Base-by-base conservation (phyloP, 495 filamentous ascomycete genomes). In the Massariosphaeria phaeospora region DNA sequence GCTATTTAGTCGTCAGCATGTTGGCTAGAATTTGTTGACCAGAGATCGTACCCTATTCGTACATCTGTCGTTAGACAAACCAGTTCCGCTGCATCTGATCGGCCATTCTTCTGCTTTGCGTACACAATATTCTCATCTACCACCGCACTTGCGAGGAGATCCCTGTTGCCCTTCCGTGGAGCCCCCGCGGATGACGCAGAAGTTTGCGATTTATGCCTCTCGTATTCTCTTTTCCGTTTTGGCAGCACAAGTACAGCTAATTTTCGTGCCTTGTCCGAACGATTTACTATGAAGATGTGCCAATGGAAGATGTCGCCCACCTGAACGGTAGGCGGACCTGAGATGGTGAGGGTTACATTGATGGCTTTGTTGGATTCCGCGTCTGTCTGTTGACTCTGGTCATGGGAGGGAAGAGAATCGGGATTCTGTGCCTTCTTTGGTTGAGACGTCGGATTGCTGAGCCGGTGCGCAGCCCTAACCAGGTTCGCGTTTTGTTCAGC, bases 251-350 rank as follows among this genome's bases (percentile, higher is more conserved):
- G 69, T 18, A 97, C 76, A 6, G 86, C 84, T 23, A 97, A 79
- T 64, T 91, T 94, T 9, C 88, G 82, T 25, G 84, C 70, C 21
- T 74, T 67, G 38, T 72, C 67, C 25, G 79, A 84, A 30, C 86
- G 84, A 67, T 97, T 97, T 44, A 95, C 85, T 18, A 97, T 82
- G 65, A 95, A 89, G 17, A 95, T 80, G 34, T 79, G 77, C 91
- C 91, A 96, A n/a, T 73, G 70, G 67, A 97, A 95, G 11, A 81
- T 77, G 33, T 88, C 79, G 3, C 90, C 89, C 2, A 89, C 79
- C 42, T 77, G 74, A 23, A 86, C 81, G 18, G 66, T 62, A 11
- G 69, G 64, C 9, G 86, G 86, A 0, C 79, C 84, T 9, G 81
- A 81, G 54, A 87, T 80, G 17, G 89, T 89, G 53, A 93, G 77